Evolutionary conservation across 768 basidiomycete genomes (phyloP), one percentile per base, ranked within the genome.

Genomic region (Nidula microcarpa): DNA sequence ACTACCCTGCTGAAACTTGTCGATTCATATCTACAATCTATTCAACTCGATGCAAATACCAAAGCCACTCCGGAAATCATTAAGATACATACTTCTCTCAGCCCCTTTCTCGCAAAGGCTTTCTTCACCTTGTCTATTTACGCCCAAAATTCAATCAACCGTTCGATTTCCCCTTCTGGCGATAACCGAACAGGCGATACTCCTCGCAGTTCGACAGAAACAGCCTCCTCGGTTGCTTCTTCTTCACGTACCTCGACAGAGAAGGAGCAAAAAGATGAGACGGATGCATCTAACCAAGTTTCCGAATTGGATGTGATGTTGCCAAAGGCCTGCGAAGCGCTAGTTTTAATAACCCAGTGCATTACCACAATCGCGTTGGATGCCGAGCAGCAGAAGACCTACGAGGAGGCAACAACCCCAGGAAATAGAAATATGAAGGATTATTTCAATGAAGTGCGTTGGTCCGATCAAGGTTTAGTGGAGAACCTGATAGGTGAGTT

Each of bases 1-100:
- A 91, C 86, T 4, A 89, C 82, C n/a, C 71, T 96, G 9, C 80
- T 97, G 53, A 95, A 94, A 68, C 74, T 96, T 13, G 72, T 94
- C 10, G 94, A 96, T 64, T 89, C 91, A 1, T 87, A 91, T 63
- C 73, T 94, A 51, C 87, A 91, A 57, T 77, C 82, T 10, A 69
- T 71, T 30, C 72, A 73, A 57, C 59, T 69, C 51, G 60, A 62
- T 51, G 32, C 72, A 18, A 60, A 65, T 37, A 60, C 63, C 14
- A 58, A 63, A 32, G 64, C 67, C 37, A 65, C 65, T 17, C 65
- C 65, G 17, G 62, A 68, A 41, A 64, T 65, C 43, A 59, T 72
- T 39, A 69, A 67, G 46, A 67, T 72, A 16, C 76, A 82, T 51
- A 62, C 63, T 32, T 72, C 72, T 50, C 71, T 82, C 58, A 74